phyloP scores from a whole-genome alignment of 116 monocot species.

The Iris pallida region DNA sequence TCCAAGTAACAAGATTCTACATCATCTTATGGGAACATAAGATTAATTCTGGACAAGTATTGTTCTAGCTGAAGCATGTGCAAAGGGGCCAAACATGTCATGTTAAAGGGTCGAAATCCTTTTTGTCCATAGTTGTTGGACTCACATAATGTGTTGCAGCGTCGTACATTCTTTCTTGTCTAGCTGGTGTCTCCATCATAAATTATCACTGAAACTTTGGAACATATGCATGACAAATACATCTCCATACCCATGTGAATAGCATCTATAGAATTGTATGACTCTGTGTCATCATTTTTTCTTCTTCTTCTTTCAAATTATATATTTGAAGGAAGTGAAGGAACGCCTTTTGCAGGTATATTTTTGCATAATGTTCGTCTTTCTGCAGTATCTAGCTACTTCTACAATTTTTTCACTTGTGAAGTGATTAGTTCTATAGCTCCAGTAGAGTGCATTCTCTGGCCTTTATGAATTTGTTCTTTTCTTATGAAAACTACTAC shows the following conservation, averaged over 20 bases:
- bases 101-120: background rate
- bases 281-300: too few relatives aligned
- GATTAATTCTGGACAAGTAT: background rate
- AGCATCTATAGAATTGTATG: too few relatives aligned
- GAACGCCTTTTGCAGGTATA: slow-evolving; percentile 92
- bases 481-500: background rate
- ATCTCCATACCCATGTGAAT: too few relatives aligned
- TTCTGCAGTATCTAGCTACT: background rate
- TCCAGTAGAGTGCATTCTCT: too few relatives aligned
- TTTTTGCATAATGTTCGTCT: background rate
- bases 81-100: background rate
- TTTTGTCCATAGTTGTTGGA: too few relatives aligned
- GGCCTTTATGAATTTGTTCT: background rate
- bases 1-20: background rate
- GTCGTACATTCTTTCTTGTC: too few relatives aligned
- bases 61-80: background rate
- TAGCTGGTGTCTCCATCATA: too few relatives aligned
- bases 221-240: background rate
- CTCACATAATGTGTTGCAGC: too few relatives aligned
- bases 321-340: slow-evolving; percentile 98
- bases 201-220: background rate
- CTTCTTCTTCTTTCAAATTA: slow-evolving; percentile 59
- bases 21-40: slow-evolving; percentile 1
- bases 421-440: background rate
- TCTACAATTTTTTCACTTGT: background rate